Evolutionary conservation across 1,284 basidiomycete species (phyloP), one percentile per base, ranked within the genome.

Genomic region (Ceratobasidium papillatum): DNA sequence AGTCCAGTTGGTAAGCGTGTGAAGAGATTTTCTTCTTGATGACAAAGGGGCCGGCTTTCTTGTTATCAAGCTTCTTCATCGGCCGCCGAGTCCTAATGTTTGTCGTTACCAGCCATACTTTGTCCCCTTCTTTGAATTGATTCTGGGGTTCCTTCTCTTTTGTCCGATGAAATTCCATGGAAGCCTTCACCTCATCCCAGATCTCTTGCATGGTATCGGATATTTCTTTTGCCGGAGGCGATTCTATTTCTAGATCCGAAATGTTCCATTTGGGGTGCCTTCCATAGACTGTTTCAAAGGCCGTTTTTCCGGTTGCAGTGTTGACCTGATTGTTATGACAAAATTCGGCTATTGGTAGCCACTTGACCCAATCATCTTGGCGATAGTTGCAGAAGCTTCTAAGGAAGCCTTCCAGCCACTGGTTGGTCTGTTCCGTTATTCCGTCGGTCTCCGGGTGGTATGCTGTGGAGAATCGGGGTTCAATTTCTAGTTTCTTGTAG

Each of bases 401-500:
- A 2, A 79, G 65, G 45, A 76, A 77, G 11, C 77, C 77, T 64
- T 81, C 80, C 0, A 82, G 43, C 0, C 54, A 59, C 52, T 81
- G 79, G 71, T 83, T 82, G 7, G 79, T 77, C 1, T 75, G 30
- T 75, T 84, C 81, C 0, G 80, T 80, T 47, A 83, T 81, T 0
- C 82, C 81, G 64, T 84, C 80, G 0, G 80, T 79, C 58, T 83
- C 76, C 0, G 81, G 81, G 62, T 82, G 81, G 49, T 78, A 81
- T 0, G 81, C 78, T 0, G 82, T 82, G 19, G 74, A 77, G 41
- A 76, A 74, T 51, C 45, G 75, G 58, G 34, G 77, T 49, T 69
- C 72, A 71, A 76, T 77, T 22, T 49, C 7, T 1, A n/a, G n/a
- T n/a, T n/a, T n/a, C n/a, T n/a, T n/a, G n/a, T n/a, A n/a, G n/a